Evolutionary conservation across 2,329 filamentous ascomycete species (phyloP), one percentile per base, ranked within the genome.

Genomic region (Aspergillus sp.): DNA sequence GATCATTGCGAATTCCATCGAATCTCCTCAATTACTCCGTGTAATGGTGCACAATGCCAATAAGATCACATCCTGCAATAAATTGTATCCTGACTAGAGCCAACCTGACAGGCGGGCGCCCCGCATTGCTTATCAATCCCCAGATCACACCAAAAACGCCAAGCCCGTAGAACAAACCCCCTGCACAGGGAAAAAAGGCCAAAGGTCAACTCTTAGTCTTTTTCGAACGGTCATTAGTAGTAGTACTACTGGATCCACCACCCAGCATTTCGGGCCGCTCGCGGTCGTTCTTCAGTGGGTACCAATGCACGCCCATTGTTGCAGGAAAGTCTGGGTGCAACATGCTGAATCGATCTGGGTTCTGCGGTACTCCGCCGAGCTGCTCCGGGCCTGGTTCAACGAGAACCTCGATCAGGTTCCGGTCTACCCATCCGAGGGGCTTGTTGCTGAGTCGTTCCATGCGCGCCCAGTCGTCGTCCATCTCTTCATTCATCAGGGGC

Each of bases 281-380:
- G 12, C 36, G 36, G 29, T 42, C 39, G 12, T 34, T 40, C 27
- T 43, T 45, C n/a, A 55, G 47, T n/a, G 70, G 67, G 43, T 70
- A 67, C 44, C 70, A 53, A 54, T 73, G 69, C 42, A 73, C 59
- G 41, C 70, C 68, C 57, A 72, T 63, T 7, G 66, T 61, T 5
- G 63, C 56, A 0, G 70, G 68, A 56, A 72, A 73, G 47, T 73
- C 70, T 0, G 70, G 69, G 32, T 73, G 69, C 47, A 72, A 49
- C 34, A 68, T 60, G 45, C 63, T 68, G 50, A 67, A 68, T 19
- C 57, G 58, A 32, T 64, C 57, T 5, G 63, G 59, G 52, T 66
- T 63, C 28, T 60, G 51, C 1, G 64, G 57, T 3, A 61, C 52
- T 1, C 63, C 63, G 40, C 64, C 56, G 5, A 58, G 45, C 6